Evolutionary conservation across 1,139 yeast species (phyloP).

Genomic region (Petasospora rhodanensis): DNA sequence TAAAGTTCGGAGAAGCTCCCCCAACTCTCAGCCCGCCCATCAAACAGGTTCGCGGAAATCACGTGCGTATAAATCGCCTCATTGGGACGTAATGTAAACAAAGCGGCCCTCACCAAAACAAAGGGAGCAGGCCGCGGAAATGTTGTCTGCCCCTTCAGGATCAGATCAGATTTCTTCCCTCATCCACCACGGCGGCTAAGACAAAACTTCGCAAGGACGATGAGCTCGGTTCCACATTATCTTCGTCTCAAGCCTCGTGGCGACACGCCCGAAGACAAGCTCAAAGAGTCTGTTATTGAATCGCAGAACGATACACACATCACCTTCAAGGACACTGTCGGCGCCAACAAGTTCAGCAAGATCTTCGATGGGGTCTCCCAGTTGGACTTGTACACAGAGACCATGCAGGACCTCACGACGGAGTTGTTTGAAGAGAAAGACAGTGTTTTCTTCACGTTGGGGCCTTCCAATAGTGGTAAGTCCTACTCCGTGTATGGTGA

Average conservation of each 20-base stretch:
- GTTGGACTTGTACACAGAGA: slow-evolving; percentile 27
- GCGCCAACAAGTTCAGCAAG: slow-evolving; percentile 29
- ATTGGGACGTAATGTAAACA: slow-evolving; percentile 16
- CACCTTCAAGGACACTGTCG: slow-evolving; percentile 17
- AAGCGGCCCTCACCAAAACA: no score
- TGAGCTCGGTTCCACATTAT: slow-evolving; percentile 30
- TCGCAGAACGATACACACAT: slow-evolving; percentile 24
- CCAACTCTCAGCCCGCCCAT: not conserved
- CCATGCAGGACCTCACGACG: slow-evolving; percentile 28
- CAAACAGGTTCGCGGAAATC: slow-evolving; percentile 5
- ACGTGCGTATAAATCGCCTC: no score
- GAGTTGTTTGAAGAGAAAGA: slow-evolving; percentile 34
- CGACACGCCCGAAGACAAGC: slow-evolving; percentile 17
- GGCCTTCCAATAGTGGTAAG: slow-evolving; percentile 50
- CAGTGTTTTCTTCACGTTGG: slow-evolving; percentile 41
- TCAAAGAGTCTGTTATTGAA: slow-evolving; percentile 25
- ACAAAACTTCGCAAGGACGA: no score
- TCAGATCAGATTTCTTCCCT: no score
- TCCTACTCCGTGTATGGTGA: slow-evolving; percentile 32
- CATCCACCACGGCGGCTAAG: no score
- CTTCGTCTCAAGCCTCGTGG: slow-evolving; percentile 32
- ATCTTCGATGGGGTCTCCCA: slow-evolving; percentile 30
- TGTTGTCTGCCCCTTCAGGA: no score
- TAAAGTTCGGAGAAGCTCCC: not conserved
- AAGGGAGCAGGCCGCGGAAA: not conserved